phyloP scores from a whole-genome alignment of 257 asterid genomes.

The Forsythia viridissima region DNA sequence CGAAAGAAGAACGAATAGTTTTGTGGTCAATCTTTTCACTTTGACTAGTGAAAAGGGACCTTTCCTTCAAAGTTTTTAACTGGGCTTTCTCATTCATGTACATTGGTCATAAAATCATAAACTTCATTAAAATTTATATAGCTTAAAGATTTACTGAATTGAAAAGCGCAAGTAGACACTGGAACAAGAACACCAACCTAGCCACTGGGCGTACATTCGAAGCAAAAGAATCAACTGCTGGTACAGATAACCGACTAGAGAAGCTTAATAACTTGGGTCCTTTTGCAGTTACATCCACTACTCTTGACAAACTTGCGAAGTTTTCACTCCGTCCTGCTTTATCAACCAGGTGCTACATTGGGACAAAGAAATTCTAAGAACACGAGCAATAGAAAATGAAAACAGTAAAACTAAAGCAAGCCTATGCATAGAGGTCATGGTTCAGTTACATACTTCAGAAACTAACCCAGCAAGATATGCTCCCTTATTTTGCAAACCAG shows the following conservation, averaged over 20 bases:
- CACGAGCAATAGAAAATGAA: conserved; percentile 8
- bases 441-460: conserved; percentile 54
- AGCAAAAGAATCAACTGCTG: conserved; percentile 33
- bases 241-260: conserved; percentile 45
- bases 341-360: conserved; percentile 54
- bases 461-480: conserved; percentile 73
- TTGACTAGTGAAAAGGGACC: not conserved
- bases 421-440: conserved; percentile 14
- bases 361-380: conserved; percentile 19
- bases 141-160: conserved; percentile 8
- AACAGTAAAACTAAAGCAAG: conserved; percentile 18
- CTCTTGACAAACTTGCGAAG: conserved; percentile 47
- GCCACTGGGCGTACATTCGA: conserved; percentile 35
- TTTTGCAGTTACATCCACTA: conserved; percentile 31
- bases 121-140: not conserved
- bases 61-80: not conserved
- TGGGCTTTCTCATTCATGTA: too few relatives aligned
- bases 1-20: not conserved
- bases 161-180: conserved; percentile 4
- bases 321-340: conserved; percentile 35
- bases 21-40: not conserved
- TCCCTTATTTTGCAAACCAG: conserved; percentile 61
- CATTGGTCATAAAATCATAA: too few relatives aligned
- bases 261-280: conserved; percentile 40
- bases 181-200: conserved; percentile 40